Conservation (phyloP, 257 asterid species). For the Forsythia viridissima region DNA sequence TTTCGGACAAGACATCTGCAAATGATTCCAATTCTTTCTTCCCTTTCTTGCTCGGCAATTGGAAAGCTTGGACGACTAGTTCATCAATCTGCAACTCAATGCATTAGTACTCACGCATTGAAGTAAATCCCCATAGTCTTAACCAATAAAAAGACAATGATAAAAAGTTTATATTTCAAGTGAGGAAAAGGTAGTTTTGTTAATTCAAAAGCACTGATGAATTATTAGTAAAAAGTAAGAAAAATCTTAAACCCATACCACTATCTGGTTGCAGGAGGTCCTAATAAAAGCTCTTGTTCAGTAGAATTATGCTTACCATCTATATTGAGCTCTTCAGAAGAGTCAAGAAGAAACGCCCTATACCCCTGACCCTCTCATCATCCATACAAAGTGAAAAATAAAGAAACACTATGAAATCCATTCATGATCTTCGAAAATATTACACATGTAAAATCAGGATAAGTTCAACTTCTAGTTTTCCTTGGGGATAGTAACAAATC, state of each 20-base stretch:
- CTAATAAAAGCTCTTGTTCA: neutral
- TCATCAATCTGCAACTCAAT: constrained; percentile 76
- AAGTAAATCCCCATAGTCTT: constrained; percentile 21
- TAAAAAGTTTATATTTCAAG: constrained; percentile 3
- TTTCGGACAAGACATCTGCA: constrained; percentile 64
- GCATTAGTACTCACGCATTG: neutral
- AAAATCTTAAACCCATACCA: neutral
- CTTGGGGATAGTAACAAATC: neutral
- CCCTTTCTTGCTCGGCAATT: constrained; percentile 41
- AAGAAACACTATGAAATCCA: neutral
- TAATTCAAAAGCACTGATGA: constrained; percentile 3
- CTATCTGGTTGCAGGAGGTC: neutral
- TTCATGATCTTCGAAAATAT: neutral
- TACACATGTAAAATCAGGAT: neutral
- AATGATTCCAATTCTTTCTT: constrained; percentile 66
- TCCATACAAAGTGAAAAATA: neutral
- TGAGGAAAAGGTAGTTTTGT: neutral
- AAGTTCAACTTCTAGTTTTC: neutral
- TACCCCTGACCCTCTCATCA: neutral
- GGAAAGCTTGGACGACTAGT: constrained; percentile 70
- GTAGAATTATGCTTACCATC: neutral
- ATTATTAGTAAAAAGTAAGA: neutral
- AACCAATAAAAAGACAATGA: constrained; percentile 12
- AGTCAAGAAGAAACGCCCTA: neutral
- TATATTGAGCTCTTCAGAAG: neutral